Conservation (phyloP, 345 rosid species). For the Mallotus nudiflorus region DNA sequence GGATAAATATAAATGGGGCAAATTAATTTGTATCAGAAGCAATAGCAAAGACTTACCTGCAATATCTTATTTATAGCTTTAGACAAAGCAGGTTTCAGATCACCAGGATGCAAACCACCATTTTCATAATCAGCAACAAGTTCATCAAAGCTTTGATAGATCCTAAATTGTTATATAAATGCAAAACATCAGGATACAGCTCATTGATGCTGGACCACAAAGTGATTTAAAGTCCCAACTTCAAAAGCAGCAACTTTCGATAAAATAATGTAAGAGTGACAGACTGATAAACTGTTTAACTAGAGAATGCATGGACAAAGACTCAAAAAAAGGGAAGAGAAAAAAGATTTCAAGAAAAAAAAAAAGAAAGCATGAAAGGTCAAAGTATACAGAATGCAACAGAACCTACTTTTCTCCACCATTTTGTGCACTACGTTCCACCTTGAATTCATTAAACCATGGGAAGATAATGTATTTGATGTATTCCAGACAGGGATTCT, state of each 20-base stretch:
- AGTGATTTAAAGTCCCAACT: not conserved
- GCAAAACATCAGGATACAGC: not conserved
- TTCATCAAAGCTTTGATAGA: conserved; percentile 59
- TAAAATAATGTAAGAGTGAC: not conserved
- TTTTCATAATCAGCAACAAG: conserved; percentile 65
- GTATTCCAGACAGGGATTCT: conserved; percentile 86
- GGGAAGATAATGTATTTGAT: conserved; percentile 63
- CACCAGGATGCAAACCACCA: conserved; percentile 69
- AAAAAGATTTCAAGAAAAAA: not conserved
- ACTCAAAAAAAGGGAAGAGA: not conserved
- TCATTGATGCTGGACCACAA: not conserved
- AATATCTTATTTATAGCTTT: conserved; percentile 67
- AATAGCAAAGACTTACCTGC: conserved; percentile 46
- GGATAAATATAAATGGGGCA: not conserved
- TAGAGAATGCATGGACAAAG: not conserved
- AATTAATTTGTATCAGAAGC: not conserved
- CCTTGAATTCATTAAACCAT: conserved; percentile 72
- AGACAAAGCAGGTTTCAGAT: conserved; percentile 67
- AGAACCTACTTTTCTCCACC: conserved; percentile 81
- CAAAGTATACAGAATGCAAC: no score
- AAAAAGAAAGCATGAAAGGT: no score
- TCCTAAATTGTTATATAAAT: conserved; percentile 37
- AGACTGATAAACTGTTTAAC: not conserved
- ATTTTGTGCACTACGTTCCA: conserved; percentile 56
- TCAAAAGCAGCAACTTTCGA: not conserved